Evolutionary conservation across 1,139 yeast species (phyloP), one percentile per base, ranked within the genome.

Genomic region (Wickerhamiella pararugosa): DNA sequence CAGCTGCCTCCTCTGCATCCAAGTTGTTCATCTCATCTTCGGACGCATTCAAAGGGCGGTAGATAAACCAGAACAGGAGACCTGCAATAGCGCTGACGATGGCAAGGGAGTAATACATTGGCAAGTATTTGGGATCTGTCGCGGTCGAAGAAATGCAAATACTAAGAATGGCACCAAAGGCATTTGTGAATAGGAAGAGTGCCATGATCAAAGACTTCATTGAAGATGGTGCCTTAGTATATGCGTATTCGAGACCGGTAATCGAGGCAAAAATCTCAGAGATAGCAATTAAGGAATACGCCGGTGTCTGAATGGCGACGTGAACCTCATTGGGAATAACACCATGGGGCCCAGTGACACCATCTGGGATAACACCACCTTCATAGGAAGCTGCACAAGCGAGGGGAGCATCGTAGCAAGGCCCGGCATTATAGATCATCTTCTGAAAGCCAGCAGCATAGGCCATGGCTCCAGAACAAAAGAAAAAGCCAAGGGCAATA

Each of bases 391-490:
- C 42, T 10, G 41, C 37, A 31, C 65, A 67, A 52, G 47, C 54
- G 15, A 54, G 57, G 36, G 92, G 87, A 43, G 55, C 51, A 47
- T 76, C 73, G 52, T 76, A 83, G 70, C 94, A 83, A 45, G 92
- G 90, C 25, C 84, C 84, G 6, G 81, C 67, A 39, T 63, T 58
- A 64, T 84, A 84, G 49, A 86, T 76, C 56, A 66, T 67, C 56
- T 76, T 74, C 64, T 86, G 95, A 50, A 82, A 69, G 36, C 81
- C 76, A 10, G 93, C 90, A 43, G 94, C 92, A 56, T 79, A 76
- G 31, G 76, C 71, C 77, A 81, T 79, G 34, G 94, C 71, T 34
- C 70, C 54, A 6, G 86, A 61, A 43, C 79, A 86, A 45, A 81
- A 67, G 60, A 78, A 61, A 65, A 84, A 84, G 7, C 96, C 95